Percentiles rank a stretch among this genome's conserved stretches.
Evolutionary conservation across 2,329 filamentous ascomycete species (phyloP).

Genomic region (Penicillium sp.): DNA sequence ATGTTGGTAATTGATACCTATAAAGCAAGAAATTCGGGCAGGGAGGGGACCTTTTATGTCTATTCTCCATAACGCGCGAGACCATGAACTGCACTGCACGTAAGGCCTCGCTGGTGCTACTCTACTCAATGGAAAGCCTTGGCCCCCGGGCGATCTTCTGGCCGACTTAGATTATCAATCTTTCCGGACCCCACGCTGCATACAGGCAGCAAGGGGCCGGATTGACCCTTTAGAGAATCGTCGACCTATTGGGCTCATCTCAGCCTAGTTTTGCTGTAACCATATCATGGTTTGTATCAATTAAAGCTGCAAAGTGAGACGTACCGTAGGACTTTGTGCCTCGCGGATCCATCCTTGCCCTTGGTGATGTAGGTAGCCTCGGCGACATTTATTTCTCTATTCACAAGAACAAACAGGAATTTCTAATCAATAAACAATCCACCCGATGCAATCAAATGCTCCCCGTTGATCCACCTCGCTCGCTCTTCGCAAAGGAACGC

Average conservation of each 20-base stretch:
- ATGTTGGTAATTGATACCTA: not conserved
- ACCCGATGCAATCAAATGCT: constrained; percentile 38
- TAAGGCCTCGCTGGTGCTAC: too few relatives aligned
- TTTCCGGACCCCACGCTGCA: not conserved
- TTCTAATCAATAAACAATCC: constrained; percentile 30
- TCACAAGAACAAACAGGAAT: not conserved
- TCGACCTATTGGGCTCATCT: not conserved
- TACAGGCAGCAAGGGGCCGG: not conserved
- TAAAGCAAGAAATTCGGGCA: too few relatives aligned
- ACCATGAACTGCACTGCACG: too few relatives aligned
- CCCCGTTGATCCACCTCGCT: constrained; percentile 53
- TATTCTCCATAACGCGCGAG: not conserved
- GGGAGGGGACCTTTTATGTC: too few relatives aligned
- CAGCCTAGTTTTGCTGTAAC: not conserved
- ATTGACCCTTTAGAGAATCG: not conserved
- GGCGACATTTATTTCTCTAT: not conserved
- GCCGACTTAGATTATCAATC: not conserved
- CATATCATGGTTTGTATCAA: not conserved
- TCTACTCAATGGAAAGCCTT: too few relatives aligned
- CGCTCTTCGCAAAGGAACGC: constrained; percentile 49
- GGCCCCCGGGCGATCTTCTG: not conserved
- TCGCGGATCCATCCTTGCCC: not conserved
- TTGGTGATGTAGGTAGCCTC: not conserved
- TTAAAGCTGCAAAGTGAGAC: not conserved
- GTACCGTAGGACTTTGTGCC: not conserved